Base-by-base conservation (phyloP, 2,329 filamentous ascomycete genomes). In the Neopestalotiopsis clavispora region DNA sequence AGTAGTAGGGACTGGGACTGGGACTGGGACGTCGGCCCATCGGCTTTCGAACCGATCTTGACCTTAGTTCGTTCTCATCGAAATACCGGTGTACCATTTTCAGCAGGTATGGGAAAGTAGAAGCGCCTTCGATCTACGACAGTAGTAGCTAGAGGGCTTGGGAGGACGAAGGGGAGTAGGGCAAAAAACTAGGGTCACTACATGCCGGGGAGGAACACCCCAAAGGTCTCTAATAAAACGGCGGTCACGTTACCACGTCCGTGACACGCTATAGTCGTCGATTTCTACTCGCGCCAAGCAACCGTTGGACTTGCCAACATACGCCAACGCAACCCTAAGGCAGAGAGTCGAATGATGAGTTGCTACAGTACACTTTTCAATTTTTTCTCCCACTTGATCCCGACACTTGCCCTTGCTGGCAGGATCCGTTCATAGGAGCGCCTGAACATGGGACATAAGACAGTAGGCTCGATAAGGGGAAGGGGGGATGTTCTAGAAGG, bases 201-300 rank as follows among this genome's bases (percentile, higher is more conserved):
- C 17, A 7, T 17, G 45, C n/a, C 45, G 12, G 45, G 45, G 4
- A 17, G 4, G 45, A 52, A n/a, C 14, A 14, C 20, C 45, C 45
- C 45, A 14, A n/a, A 52, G n/a, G 17, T 52, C 45, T 52, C 14
- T 52, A 23, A 52, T 52, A 52, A 52, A 52, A 52, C 45, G 45
- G 45, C 45, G 45, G 45, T 52, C 45, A 52, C 45, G 45, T 52
- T 52, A 52, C 45, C 45, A 52, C 45, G 45, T 52, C 45, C 45
- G 45, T 52, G 45, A 52, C 45, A 20, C 45, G n/a, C 45, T 52
- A 52, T 52, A 52, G 45, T 52, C 45, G 34, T 10, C 10, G 10
- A 7, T 38, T n/a, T 49, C 45, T 52, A 20, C 45, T 52, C 45
- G 45, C 45, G 45, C n/a, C 45, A 52, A 52, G 45, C 45, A 52